Evolutionary conservation across 371 early-diverging fungal genomes (phyloP), one percentile per base, ranked within the genome.

Genomic region (Rhizopus delemar): DNA sequence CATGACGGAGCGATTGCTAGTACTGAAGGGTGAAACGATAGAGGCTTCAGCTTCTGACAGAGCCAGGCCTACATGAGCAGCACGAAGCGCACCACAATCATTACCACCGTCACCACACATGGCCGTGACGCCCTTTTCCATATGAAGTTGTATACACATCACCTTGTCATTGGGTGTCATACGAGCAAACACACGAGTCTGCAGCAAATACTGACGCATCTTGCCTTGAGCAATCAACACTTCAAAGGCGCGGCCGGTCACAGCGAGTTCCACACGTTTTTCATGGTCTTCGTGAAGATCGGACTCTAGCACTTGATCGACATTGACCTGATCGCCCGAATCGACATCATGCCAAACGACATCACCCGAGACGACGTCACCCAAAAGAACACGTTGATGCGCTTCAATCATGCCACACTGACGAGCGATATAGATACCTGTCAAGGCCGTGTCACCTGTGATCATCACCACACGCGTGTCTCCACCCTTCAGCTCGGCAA

Each of bases 81-180:
- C 91, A 45, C 90, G 87, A 46, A 97, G 75, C 12, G 98, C 98
- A 46, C 93, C 96, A 62, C 92, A 90, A 74, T 97, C 98, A 74
- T 97, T 97, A 22, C 90, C 95, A 56, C 97, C 98, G 72, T 97
- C 98, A 59, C 98, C 98, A 71, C 92, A 92, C 92, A 94, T 93
- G 43, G 86, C 93, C 16, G 91, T 90, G 12, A 91, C 80, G 41
- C 81, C 85, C 31, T 81, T 80, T 60, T 82, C 81, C 90, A 90
- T 90, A 65, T 89, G 90, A 39, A 87, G 67, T 38, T 86, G 77
- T 22, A 93, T 85, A 60, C 90, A 89, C 33, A 74, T 71, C 5
- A 84, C 81, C 66, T 93, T 93, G 64, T 90, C 85, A 33, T 71
- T 75, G 4, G 93, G 92, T 38, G 83, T 85, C 89, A 93, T 91